Base-by-base conservation (phyloP, 176 grass and related monocot species). In the Metroxylon sagu region DNA sequence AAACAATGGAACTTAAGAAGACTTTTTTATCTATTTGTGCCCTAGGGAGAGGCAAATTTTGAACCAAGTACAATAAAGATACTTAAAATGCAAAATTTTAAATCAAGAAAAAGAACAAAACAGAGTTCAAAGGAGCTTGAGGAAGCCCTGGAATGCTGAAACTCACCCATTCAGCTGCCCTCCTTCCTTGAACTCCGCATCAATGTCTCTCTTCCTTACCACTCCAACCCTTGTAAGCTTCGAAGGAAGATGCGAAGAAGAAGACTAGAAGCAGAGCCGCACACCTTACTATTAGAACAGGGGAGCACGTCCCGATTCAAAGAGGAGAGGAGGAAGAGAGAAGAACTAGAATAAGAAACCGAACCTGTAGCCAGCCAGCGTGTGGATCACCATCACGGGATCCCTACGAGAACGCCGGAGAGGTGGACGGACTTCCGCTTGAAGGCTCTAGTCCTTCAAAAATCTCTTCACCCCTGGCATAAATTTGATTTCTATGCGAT, bases 181-280 rank as follows among this genome's bases (percentile, higher is more conserved):
- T 10, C 92, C 92, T 68, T 90, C 77, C 69, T 96, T 96, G 63
- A 96, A 96, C 16, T 90, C 86, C 27, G 62, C 60, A 29, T 96
- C 92, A 4, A 96, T 85, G n/a, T 29, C 76, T 26, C 78, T 75
- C 68, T 96, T 96, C 83, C 77, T 82, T 48, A 75, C 80, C 80
- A 85, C 78, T 62, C 92, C 87, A 21, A 88, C 52, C 82, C 87
- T 90, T 35, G 92, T 96, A 61, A 88, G 65, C 78, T 78, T 77
- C 39, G n/a, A n/a, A n/a, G n/a, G 92, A 96, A 26, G 92, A 60
- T 15, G 92, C 88, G 79, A 96, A 96, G 80, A 90, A 97, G 84
- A 97, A 91, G 12, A 97, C 81, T 21, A 97, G 73, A 14, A 97
- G 78, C 28, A 97, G 64, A 50, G 82, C 85, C 5, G 75, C 87